These are phyloP conservation scores for Herpetospermum pedunculosum DNA, from an alignment of 306 rosid species.

Conservation along the genomic window DNA sequence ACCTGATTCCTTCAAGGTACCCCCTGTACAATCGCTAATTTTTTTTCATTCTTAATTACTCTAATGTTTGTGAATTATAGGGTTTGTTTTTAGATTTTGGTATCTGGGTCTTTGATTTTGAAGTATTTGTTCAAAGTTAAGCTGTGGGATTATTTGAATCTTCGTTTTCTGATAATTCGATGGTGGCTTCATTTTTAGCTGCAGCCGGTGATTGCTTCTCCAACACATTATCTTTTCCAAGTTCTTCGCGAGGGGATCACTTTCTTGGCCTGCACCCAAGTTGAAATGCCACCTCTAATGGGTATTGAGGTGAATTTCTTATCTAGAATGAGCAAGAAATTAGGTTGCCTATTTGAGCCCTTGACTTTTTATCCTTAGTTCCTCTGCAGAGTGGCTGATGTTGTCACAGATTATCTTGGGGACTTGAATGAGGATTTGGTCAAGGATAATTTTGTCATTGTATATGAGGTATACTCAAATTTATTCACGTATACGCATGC, in stretches of 20 bases:
- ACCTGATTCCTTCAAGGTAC: constrained; percentile 75
- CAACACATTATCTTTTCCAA: constrained; percentile 94
- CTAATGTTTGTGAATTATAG: background rate
- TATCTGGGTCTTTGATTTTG: background rate
- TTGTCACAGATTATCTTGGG: constrained; percentile 77
- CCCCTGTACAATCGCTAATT: background rate
- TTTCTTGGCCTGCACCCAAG: constrained; percentile 91
- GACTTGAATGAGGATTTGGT: constrained; percentile 78
- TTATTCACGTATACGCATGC: background rate
- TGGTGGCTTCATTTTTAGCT: constrained; percentile 25
- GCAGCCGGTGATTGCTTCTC: constrained; percentile 89
- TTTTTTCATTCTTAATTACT: background rate
- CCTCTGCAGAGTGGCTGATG: constrained; percentile 95
- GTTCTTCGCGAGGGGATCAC: constrained; percentile 80
- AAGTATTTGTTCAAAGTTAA: background rate
- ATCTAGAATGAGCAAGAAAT: background rate
- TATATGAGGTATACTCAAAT: constrained; percentile 50
- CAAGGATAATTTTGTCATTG: constrained; percentile 84
- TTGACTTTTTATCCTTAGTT: constrained; percentile 53
- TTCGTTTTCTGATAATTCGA: background rate
- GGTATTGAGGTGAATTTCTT: constrained; percentile 62
- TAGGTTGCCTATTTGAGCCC: background rate
- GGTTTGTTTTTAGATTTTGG: background rate
- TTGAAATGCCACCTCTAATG: constrained; percentile 97
- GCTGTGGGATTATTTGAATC: background rate